Evolutionary conservation across 805 yeast species (phyloP).

Genomic region (Candida qinlingensis): DNA sequence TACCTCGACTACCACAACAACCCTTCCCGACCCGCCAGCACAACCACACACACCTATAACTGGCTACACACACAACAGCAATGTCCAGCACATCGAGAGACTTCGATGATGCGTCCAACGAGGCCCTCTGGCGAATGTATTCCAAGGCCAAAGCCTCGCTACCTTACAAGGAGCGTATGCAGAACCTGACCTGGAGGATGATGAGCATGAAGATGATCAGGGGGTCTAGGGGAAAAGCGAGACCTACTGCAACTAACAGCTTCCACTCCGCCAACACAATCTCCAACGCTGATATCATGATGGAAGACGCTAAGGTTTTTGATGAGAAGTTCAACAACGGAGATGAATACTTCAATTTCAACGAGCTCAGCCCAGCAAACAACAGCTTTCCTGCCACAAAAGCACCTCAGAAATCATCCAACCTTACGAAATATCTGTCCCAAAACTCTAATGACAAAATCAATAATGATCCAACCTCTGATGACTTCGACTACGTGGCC

Average conservation of each 20-base stretch:
- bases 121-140: constrained; percentile 77
- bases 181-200: constrained; percentile 84
- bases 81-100: constrained; percentile 12
- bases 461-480: constrained; percentile 39
- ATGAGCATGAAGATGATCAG: constrained; percentile 46
- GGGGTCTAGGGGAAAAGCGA: constrained; percentile 2
- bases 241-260: not conserved
- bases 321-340: constrained; percentile 12
- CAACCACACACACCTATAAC: not conserved
- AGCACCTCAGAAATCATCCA: constrained; percentile 11
- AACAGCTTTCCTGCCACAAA: not conserved
- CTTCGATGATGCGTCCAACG: constrained; percentile 38
- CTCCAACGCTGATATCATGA: not conserved
- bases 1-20: no score
- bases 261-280: not conserved
- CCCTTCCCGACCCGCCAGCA: not conserved
- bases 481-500: constrained; percentile 59
- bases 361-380: constrained; percentile 1
- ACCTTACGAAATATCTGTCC: constrained; percentile 21
- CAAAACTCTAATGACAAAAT: constrained; percentile 4
- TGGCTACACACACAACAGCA: no score
- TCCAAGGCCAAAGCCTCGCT: constrained; percentile 66
- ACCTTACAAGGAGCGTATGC: constrained; percentile 74
- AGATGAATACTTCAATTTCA: constrained; percentile 22
- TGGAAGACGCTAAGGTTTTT: not conserved